Percentiles rank a stretch among this genome's conserved stretches.
Evolutionary conservation across 176 grass and related monocot species (phyloP).

Genomic region (Cenchrus purpureus): DNA sequence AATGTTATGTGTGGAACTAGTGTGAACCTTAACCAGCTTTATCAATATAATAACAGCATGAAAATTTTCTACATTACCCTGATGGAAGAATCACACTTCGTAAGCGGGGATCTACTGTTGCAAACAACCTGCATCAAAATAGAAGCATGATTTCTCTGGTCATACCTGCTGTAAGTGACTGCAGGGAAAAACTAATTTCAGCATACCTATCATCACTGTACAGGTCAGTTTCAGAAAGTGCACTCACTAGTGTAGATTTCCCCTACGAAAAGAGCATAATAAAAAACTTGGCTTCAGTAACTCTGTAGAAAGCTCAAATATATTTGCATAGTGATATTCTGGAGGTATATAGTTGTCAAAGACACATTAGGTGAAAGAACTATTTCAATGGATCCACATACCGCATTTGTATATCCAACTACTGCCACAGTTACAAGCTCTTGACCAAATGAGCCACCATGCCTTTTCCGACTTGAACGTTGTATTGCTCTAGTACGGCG

Average conservation of each 20-base stretch:
- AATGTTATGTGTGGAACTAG: slow-evolving; percentile 26
- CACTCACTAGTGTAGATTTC: slow-evolving; percentile 94
- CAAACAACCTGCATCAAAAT: slow-evolving; percentile 74
- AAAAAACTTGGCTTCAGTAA: slow-evolving; percentile 31
- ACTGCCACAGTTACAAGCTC: slow-evolving; percentile 83
- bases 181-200: slow-evolving; percentile 24
- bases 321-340: slow-evolving; percentile 18
- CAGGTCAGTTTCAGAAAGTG: slow-evolving; percentile 80
- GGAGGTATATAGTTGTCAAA: slow-evolving; percentile 12
- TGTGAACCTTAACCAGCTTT: slow-evolving; percentile 9
- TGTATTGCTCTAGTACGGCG: slow-evolving; percentile 83
- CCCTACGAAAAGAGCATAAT: slow-evolving; percentile 61
- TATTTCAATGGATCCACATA: slow-evolving; percentile 54
- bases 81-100: slow-evolving; percentile 96
- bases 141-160: slow-evolving; percentile 35
- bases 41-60: slow-evolving; percentile 38
- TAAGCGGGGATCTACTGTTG: slow-evolving; percentile 92
- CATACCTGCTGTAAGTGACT: slow-evolving; percentile 9
- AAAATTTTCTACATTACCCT: slow-evolving; percentile 58
- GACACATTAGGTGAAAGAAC: slow-evolving; percentile 36
- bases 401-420: slow-evolving; percentile 97
- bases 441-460: slow-evolving; percentile 79
- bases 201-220: slow-evolving; percentile 90
- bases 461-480: slow-evolving; percentile 77
- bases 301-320: slow-evolving; percentile 28